Evolutionary conservation across 1,139 yeast genomes (phyloP).

Genomic region (Protomyces inouyei): DNA sequence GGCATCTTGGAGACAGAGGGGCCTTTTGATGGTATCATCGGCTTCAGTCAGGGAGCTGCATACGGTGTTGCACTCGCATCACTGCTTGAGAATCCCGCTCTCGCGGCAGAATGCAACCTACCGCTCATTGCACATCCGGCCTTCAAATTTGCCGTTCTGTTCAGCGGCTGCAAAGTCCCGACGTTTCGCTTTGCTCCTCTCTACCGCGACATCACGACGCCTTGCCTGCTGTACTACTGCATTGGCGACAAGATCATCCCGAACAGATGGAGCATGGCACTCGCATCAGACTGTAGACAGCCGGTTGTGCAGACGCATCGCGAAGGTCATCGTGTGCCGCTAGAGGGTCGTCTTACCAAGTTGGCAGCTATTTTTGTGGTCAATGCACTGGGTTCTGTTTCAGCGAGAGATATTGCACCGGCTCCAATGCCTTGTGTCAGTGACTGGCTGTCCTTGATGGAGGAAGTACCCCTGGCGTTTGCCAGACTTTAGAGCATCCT

Average conservation of each 20-base stretch:
- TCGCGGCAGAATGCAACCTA: constrained; percentile 5
- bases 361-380: constrained; percentile 7
- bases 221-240: constrained; percentile 48
- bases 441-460: constrained; percentile 18
- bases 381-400: not conserved
- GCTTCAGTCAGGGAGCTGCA: constrained; percentile 94
- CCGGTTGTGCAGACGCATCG: constrained; percentile 6
- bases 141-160: constrained; percentile 65
- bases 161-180: constrained; percentile 68
- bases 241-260: constrained; percentile 22
- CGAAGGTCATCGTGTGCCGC: constrained; percentile 23
- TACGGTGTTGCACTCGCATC: constrained; percentile 46
- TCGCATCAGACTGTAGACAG: constrained; percentile 10
- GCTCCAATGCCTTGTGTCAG: constrained; percentile 20
- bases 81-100: constrained; percentile 11
- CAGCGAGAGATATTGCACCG: not conserved
- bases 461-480: constrained; percentile 13
- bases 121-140: constrained; percentile 41
- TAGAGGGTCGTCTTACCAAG: not conserved
- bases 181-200: constrained; percentile 51
- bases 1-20: constrained; percentile 55
- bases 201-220: constrained; percentile 48
- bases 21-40: constrained; percentile 82
- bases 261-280: constrained; percentile 20
- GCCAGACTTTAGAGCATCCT: not conserved